Base-by-base conservation (phyloP, 495 filamentous ascomycete species). In the Daldinia grandis region DNA sequence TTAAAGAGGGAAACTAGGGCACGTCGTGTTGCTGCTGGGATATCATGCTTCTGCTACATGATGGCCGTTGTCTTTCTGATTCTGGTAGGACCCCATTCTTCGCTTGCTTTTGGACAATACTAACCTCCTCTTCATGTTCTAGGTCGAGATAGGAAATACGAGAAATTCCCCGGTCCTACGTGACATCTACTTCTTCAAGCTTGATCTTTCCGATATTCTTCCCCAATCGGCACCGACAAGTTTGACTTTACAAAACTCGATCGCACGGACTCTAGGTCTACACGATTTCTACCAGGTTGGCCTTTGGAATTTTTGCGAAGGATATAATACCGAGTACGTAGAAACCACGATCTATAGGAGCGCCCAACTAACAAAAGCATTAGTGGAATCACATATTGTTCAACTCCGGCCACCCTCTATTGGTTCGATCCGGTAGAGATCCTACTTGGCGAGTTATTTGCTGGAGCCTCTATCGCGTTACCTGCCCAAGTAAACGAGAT, bases 211-310 rank as follows among this genome's bases (percentile, higher is more conserved):
- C 78, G 86, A 95, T 70, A 91, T 98, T 75, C 89, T 97, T 58
- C 93, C 93, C 0, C 78, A 85, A 8, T 88, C 86, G 5, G 87
- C 93, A 15, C 92, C 93, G 24, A 92, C 94, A 73, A 90, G 89
- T 27, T 47, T 76, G 57, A 81, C 81, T 5, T 82, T 97, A 12
- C 91, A 97, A 80, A 97, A 97, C 81, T 90, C 85, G 59, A 93
- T 97, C 63, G 94, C 94, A n/a, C 92, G 91, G 42, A 90, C 90
- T 10, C 85, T 98, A 54, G 94, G 94, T 6, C 82, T 97, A 17
- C 92, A 96, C 71, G 94, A 97, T 80, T 98, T 95, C 80, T 98
- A 98, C 77, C 90, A 92, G 73, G 93, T 97, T 37, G 94, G 94
- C 5, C 78, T 97, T 12, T 98, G 94, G 94, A 89, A 87, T 37